These are phyloP conservation scores for Dichotomopilus funicola DNA, from an alignment of 2,329 filamentous ascomycete genomes.

Conservation along the genomic window DNA sequence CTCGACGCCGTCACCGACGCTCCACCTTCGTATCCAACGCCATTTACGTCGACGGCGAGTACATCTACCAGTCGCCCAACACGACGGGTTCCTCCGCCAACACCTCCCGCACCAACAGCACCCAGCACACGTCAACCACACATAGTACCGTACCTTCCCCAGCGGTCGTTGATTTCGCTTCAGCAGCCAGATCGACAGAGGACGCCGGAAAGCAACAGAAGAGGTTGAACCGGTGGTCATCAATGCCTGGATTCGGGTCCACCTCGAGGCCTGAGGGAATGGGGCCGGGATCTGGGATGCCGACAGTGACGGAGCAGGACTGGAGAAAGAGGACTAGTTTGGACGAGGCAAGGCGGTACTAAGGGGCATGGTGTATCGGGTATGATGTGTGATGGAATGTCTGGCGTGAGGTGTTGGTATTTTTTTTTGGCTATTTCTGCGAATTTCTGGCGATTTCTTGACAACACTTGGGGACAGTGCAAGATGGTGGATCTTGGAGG, in stretches of 20 bases:
- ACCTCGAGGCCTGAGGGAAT: conserved; percentile 25
- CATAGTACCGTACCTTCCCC: not conserved
- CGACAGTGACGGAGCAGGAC: conserved; percentile 11
- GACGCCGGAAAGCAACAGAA: conserved; percentile 30
- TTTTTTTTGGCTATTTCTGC: not conserved
- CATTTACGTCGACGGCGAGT: conserved; percentile 91
- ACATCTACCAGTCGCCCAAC: conserved; percentile 67
- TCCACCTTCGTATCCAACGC: conserved; percentile 85
- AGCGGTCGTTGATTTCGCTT: not conserved
- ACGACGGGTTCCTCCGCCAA: conserved; percentile 51
- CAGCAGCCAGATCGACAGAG: not conserved
- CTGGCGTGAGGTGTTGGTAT: conserved; percentile 1
- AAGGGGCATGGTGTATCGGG: not conserved
- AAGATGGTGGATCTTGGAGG: too few species aligned
- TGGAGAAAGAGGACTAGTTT: conserved; percentile 19
- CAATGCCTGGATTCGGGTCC: conserved; percentile 50
- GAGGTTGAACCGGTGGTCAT: conserved; percentile 48
- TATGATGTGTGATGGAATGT: not conserved
- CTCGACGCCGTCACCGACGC: conserved; percentile 76
- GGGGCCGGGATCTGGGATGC: conserved; percentile 1
- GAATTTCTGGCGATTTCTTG: not conserved
- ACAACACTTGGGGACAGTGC: too few species aligned
- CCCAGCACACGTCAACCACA: conserved; percentile 26
- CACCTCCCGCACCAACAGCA: conserved; percentile 29
- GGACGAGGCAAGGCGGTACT: conserved; percentile 15